Base-by-base conservation (phyloP, 2,329 filamentous ascomycete genomes). In the Eutypa lata region DNA sequence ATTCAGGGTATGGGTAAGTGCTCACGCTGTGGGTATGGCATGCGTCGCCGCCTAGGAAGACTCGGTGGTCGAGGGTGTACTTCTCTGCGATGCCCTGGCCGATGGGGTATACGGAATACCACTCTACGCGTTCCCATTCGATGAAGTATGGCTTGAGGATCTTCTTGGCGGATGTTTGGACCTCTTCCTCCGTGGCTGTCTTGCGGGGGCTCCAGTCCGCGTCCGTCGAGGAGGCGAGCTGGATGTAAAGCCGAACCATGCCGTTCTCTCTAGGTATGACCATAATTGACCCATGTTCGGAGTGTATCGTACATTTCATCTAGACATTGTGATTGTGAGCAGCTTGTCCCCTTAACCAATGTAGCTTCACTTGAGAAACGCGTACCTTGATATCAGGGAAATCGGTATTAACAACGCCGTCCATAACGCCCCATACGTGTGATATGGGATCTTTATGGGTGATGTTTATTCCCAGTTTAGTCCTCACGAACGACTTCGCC, bases 291-390 rank as follows among this genome's bases (percentile, higher is more conserved):
- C 89, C 88, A 53, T 86, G 76, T 45, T 83, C 77, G 3, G 87
- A 90, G 66, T 91, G 88, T 54, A 91, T 89, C 1, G 86, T 89
- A 61, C 85, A 89, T 75, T 89, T 87, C 78, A 88, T 87, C 77
- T 86, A 54, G 10, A 31, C 26, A 1, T 0, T n/a, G n/a, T n/a
- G n/a, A 14, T 75, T 19, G 79, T 88, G 65, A 89, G 64, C 40
- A 28, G 18, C 10, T 49, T 22, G n/a, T 31, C 33, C 16, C 4
- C 26, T 31, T 31, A n/a, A n/a, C n/a, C n/a, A n/a, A n/a, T 31
- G 26, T 31, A 31, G 26, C 26, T 10, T 10, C 26, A 10, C 26
- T 10, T 31, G 26, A 31, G 26, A 31, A 10, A 31, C 26, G 10
- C 71, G 48, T 31, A 83, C 83, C 75, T 89, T 87, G 62, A 91